Conservation (phyloP, 768 basidiomycete genomes). For the Tylopilus sp. region DNA sequence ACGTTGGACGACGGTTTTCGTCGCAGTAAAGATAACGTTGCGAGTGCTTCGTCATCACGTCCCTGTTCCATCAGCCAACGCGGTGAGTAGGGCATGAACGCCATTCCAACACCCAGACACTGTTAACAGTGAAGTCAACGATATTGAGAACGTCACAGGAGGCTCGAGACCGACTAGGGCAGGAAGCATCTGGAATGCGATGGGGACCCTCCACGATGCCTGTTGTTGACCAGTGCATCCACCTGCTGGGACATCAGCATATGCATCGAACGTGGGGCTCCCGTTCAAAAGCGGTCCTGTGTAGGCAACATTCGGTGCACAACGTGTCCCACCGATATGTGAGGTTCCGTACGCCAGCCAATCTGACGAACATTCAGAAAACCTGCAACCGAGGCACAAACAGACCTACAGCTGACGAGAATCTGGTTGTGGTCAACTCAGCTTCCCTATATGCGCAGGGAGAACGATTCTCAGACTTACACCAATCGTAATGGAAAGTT, state of each 20-base stretch:
- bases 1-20: constrained; percentile 30
- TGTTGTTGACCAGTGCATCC: constrained; percentile 30
- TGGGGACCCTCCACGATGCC: constrained; percentile 35
- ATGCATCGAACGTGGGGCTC: constrained; percentile 28
- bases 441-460: not conserved
- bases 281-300: constrained; percentile 30
- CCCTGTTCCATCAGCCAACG: constrained; percentile 41
- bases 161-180: constrained; percentile 27
- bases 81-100: constrained; percentile 40
- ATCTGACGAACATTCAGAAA: constrained; percentile 14
- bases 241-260: constrained; percentile 28
- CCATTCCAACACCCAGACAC: constrained; percentile 32
- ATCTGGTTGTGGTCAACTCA: constrained; percentile 16
- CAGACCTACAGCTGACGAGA: constrained; percentile 30
- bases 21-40: constrained; percentile 34
- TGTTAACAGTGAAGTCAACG: constrained; percentile 5
- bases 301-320: constrained; percentile 28
- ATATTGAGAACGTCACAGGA: not conserved
- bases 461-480: constrained; percentile 17
- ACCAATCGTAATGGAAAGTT: constrained; percentile 32
- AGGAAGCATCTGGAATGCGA: constrained; percentile 38
- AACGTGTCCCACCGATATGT: constrained; percentile 32
- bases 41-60: constrained; percentile 34
- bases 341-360: constrained; percentile 33
- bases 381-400: not conserved